Evolutionary conservation across 2,329 filamentous ascomycete species (phyloP).

Genomic region (Colletotrichum lentis): DNA sequence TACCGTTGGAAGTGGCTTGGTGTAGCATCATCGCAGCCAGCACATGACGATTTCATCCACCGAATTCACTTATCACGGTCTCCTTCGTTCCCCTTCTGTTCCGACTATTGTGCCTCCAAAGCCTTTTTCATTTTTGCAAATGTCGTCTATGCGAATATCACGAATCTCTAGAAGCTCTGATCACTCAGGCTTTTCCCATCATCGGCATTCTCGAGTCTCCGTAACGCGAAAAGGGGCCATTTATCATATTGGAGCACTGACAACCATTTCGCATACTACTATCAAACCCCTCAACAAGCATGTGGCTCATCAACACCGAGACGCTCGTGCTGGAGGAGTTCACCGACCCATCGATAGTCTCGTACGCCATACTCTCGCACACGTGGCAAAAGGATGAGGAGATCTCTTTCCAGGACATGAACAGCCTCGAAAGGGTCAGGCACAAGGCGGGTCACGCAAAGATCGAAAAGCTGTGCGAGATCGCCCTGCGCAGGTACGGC

Average conservation of each 20-base stretch:
- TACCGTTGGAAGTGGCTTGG: not conserved
- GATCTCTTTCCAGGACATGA: conserved; percentile 41
- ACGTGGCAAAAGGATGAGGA: conserved; percentile 42
- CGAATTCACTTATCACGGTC: not conserved
- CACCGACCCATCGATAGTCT: conserved; percentile 35
- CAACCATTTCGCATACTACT: too few relatives aligned
- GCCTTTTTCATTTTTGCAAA: too few relatives aligned
- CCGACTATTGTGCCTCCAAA: too few relatives aligned
- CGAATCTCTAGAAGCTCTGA: too few relatives aligned
- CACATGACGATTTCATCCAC: not conserved
- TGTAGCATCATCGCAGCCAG: not conserved
- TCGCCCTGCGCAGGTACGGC: conserved; percentile 13
- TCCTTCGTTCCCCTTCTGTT: too few relatives aligned
- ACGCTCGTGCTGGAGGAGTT: conserved; percentile 34
- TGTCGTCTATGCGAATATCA: too few relatives aligned
- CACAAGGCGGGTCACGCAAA: conserved; percentile 31
- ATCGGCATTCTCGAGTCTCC: too few relatives aligned
- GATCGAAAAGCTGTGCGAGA: conserved; percentile 22
- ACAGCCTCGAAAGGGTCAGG: not conserved
- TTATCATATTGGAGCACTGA: too few relatives aligned
- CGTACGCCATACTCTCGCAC: conserved; percentile 44
- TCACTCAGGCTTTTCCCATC: too few relatives aligned
- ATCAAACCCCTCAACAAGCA: not conserved
- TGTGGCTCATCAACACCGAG: conserved; percentile 40
- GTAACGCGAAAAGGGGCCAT: too few relatives aligned